phyloP scores from a whole-genome alignment of 2,329 filamentous ascomycete species.

The Beauveria pseudobassiana region DNA sequence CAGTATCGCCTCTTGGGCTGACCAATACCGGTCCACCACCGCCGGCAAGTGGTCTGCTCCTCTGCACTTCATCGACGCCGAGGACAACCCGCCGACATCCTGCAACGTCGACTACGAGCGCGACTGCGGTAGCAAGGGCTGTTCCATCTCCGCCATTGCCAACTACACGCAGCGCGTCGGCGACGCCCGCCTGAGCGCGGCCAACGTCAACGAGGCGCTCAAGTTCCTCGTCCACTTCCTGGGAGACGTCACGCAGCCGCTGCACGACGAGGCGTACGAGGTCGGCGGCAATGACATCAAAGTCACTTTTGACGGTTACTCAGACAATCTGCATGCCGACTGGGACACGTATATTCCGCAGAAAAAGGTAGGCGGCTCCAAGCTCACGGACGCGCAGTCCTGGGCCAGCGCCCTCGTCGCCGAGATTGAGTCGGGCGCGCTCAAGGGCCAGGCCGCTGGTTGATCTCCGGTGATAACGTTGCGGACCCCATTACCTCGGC shows the following conservation, averaged over 20 bases:
- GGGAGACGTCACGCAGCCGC: conserved; percentile 49
- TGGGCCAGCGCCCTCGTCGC: conserved; percentile 29
- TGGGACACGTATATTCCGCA: conserved; percentile 56
- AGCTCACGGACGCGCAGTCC: conserved; percentile 26
- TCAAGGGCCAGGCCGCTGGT: conserved; percentile 24
- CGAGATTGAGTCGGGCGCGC: conserved; percentile 31
- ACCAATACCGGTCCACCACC: conserved; percentile 38
- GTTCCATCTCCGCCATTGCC: conserved; percentile 21
- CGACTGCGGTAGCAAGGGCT: conserved; percentile 17
- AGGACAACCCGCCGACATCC: conserved; percentile 24
- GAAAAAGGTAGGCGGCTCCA: conserved; percentile 29
- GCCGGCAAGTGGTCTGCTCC: conserved; percentile 38
- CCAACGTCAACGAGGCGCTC: conserved; percentile 16
- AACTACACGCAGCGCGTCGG: conserved; percentile 21
- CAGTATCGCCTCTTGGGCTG: conserved; percentile 35
- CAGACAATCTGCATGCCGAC: conserved; percentile 51
- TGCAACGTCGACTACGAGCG: conserved; percentile 37
- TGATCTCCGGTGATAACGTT: conserved; percentile 29
- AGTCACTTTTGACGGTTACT: conserved; percentile 27
- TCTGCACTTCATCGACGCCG: conserved; percentile 47
- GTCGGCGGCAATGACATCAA: conserved; percentile 34
- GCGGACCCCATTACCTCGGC: conserved; percentile 24
- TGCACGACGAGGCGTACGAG: conserved; percentile 45
- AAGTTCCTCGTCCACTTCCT: conserved; percentile 38
- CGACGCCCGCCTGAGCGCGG: conserved; percentile 13